phyloP scores from a whole-genome alignment of 2,329 filamentous ascomycete species.

The Ampelomyces quisqualis region DNA sequence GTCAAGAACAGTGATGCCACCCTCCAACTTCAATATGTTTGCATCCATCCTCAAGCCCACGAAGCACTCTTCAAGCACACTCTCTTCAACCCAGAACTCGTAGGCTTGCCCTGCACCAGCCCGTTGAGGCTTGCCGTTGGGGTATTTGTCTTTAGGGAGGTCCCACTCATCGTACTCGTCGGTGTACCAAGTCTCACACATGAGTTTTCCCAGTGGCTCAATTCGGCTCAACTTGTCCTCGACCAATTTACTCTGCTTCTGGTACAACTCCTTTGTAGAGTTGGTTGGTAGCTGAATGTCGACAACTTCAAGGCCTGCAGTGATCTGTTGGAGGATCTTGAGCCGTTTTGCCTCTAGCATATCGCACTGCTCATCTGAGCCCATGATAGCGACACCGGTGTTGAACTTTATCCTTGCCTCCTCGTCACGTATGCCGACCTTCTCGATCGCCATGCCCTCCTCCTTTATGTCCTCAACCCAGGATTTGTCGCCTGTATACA shows the following conservation, averaged over 20 bases:
- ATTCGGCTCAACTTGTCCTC: conserved; percentile 46
- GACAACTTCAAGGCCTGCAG: conserved; percentile 43
- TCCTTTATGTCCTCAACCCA: conserved; percentile 44
- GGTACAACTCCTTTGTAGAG: conserved; percentile 51
- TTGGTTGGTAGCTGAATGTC: conserved; percentile 53
- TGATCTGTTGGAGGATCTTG: conserved; percentile 23
- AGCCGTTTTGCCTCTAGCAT: conserved; percentile 26
- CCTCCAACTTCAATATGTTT: conserved; percentile 25
- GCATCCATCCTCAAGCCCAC: conserved; percentile 56
- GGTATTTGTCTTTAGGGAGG: conserved; percentile 36
- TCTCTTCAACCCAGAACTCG: conserved; percentile 68
- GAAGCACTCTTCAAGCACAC: conserved; percentile 58
- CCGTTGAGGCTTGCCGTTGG: conserved; percentile 20
- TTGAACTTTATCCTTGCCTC: conserved; percentile 54
- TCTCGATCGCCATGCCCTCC: conserved; percentile 17
- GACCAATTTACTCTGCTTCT: conserved; percentile 31
- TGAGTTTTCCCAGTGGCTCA: conserved; percentile 55
- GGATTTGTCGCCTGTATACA: conserved; percentile 44
- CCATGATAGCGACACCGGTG: conserved; percentile 53
- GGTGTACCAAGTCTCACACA: conserved; percentile 53
- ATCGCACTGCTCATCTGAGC: conserved; percentile 46
- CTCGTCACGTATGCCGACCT: conserved; percentile 47
- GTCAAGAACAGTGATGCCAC: conserved; percentile 40
- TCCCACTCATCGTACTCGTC: conserved; percentile 45
- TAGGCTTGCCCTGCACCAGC: conserved; percentile 44